A percentile compares a stretch with the other conserved stretches of the same genome.
Evolutionary conservation across 1,284 basidiomycete species (phyloP).

Genomic region (Leucoagaricus sp.): DNA sequence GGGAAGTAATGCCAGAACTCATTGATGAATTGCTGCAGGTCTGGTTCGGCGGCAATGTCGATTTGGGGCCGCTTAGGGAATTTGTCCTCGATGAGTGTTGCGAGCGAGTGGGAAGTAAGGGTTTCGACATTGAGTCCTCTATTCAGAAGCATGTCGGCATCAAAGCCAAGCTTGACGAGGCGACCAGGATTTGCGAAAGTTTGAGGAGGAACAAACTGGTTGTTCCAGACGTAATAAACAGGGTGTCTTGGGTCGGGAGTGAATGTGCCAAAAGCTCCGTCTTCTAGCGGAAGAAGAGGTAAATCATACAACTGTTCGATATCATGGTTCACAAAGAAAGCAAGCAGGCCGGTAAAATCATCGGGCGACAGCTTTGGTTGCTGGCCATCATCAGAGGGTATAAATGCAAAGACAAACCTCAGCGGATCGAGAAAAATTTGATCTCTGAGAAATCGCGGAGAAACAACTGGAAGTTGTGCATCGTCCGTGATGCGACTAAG

Average conservation of each 20-base stretch:
- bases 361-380: not conserved
- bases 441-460: not conserved
- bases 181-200: not conserved
- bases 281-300: conserved; percentile 2
- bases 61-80: not conserved
- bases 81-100: not conserved
- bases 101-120: conserved; percentile 4
- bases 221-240: conserved; percentile 13
- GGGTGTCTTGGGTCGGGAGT: not conserved
- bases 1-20: conserved; percentile 10
- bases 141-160: not conserved
- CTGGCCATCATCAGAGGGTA: not conserved
- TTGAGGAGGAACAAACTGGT: not conserved
- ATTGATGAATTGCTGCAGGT: not conserved
- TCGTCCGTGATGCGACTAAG: conserved; percentile 11
- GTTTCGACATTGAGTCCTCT: conserved; percentile 5
- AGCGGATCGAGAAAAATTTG: not conserved
- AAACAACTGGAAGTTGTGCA: not conserved
- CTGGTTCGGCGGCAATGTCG: not conserved
- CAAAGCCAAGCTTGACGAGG: conserved; percentile 7
- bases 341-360: not conserved
- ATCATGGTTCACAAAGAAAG: conserved; percentile 2
- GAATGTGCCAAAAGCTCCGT: not conserved
- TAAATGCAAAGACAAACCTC: not conserved
- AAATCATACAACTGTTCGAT: not conserved